Evolutionary conservation across 768 basidiomycete genomes (phyloP).

Genomic region (Suillus lakei): DNA sequence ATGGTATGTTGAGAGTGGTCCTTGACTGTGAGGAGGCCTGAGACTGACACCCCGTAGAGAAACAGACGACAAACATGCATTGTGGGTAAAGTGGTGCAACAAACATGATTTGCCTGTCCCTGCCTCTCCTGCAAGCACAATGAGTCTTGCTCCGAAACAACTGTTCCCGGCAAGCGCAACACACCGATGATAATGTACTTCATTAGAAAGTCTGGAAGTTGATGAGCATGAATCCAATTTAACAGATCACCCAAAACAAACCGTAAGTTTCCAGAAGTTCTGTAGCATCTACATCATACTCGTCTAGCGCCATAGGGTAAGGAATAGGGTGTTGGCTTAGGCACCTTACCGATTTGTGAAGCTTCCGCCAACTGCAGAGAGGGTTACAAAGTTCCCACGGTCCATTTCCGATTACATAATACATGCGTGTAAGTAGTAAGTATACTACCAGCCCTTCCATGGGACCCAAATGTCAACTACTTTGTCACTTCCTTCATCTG

Average conservation of each 20-base stretch:
- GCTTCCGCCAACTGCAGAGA: not conserved
- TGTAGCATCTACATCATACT: constrained; percentile 82
- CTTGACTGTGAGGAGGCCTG: constrained; percentile 67
- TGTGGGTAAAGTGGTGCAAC: constrained; percentile 95
- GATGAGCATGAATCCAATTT: constrained; percentile 20
- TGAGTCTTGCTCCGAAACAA: constrained; percentile 14
- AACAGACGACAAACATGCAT: constrained; percentile 73
- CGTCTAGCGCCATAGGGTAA: constrained; percentile 59
- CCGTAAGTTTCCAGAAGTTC: constrained; percentile 96
- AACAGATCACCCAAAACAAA: constrained; percentile 35
- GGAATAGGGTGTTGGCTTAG: constrained; percentile 8
- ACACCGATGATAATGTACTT: constrained; percentile 97
- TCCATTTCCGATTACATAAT: constrained; percentile 6
- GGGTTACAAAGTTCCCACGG: not conserved
- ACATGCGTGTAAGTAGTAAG: not conserved
- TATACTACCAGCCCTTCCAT: constrained; percentile 83
- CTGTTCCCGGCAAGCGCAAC: constrained; percentile 20
- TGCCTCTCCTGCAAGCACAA: constrained; percentile 73
- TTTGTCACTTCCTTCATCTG: constrained; percentile 48
- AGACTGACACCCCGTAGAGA: constrained; percentile 12
- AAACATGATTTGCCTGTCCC: constrained; percentile 98
- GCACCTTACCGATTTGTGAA: not conserved
- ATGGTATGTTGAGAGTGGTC: constrained; percentile 98
- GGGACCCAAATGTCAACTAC: constrained; percentile 87
- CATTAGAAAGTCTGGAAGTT: constrained; percentile 89